phyloP scores from a whole-genome alignment of 1,284 basidiomycete species.

The Sparassis latifolia region DNA sequence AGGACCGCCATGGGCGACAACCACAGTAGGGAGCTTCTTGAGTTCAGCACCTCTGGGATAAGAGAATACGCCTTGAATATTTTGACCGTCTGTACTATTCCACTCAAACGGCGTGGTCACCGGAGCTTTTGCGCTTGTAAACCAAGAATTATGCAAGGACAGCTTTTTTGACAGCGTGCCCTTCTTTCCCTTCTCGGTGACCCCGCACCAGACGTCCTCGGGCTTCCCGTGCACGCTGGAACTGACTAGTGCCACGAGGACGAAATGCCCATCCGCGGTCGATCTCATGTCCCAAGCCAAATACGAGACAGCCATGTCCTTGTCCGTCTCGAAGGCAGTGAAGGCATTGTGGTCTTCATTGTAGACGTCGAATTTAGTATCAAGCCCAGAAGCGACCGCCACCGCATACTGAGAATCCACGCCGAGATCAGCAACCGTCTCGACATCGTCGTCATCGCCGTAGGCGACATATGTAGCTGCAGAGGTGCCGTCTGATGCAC shows the following conservation, averaged over 20 bases:
- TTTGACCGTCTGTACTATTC: constrained; percentile 4
- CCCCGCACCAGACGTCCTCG: constrained; percentile 3
- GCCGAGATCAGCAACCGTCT: constrained; percentile 1
- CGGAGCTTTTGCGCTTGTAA: background rate
- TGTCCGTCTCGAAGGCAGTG: constrained; percentile 2
- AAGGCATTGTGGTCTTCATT: background rate
- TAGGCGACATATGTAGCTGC: background rate
- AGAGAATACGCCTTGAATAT: constrained; percentile 4
- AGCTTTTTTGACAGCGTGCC: constrained; percentile 2
- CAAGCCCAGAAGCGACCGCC: constrained; percentile 1
- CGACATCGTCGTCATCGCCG: constrained; percentile 1
- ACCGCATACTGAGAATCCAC: constrained; percentile 1
- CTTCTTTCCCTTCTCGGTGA: background rate
- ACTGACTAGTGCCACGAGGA: constrained; percentile 4
- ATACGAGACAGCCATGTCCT: background rate
- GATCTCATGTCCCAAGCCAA: constrained; percentile 3
- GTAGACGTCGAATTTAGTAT: constrained; percentile 2
- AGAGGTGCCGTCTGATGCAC: background rate
- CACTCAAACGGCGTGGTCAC: constrained; percentile 1
- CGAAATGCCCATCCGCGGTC: background rate
- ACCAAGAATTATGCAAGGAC: constrained; percentile 2
- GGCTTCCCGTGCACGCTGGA: constrained; percentile 3
- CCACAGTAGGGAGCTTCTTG: constrained; percentile 3
- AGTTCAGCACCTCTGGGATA: constrained; percentile 1
- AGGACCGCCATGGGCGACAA: constrained; percentile 7